Conservation (phyloP, 805 yeast species). For the Isabelozyma gotoi region DNA sequence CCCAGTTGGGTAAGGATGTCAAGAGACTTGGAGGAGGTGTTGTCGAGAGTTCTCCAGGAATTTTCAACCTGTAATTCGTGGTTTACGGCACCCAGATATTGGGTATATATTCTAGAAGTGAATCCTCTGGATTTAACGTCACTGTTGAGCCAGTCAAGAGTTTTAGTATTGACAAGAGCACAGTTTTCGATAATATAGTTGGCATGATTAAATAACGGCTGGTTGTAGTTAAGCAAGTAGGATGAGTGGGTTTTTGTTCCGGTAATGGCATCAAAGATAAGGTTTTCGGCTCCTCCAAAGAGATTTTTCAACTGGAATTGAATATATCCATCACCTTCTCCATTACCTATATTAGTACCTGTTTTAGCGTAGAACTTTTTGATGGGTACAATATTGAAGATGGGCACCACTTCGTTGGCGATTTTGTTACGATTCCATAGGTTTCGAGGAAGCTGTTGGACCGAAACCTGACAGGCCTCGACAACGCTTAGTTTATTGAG, state of each 20-base stretch:
- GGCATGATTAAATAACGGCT: constrained; percentile 45
- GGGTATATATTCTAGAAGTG: constrained; percentile 40
- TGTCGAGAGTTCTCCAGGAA: constrained; percentile 37
- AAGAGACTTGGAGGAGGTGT: constrained; percentile 25
- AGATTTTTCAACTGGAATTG: constrained; percentile 61
- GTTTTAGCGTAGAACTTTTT: constrained; percentile 80
- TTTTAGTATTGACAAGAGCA: constrained; percentile 42
- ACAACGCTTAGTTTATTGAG: constrained; percentile 44
- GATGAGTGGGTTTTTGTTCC: constrained; percentile 52
- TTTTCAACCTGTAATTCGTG: constrained; percentile 52
- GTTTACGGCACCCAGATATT: constrained; percentile 27
- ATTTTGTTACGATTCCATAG: constrained; percentile 22
- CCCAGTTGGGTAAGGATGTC: constrained; percentile 44
- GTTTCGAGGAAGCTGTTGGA: constrained; percentile 17
- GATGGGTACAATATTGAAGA: constrained; percentile 47
- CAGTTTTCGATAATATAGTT: constrained; percentile 39
- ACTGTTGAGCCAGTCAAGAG: constrained; percentile 49
- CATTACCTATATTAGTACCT: constrained; percentile 95
- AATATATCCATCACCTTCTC: constrained; percentile 93
- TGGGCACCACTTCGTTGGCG: constrained; percentile 29
- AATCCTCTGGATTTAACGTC: constrained; percentile 45
- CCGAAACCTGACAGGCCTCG: constrained; percentile 37
- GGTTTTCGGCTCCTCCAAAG: constrained; percentile 57
- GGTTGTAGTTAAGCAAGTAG: constrained; percentile 46
- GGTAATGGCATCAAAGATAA: constrained; percentile 50